phyloP scores from a whole-genome alignment of 495 filamentous ascomycete genomes.

The Hypoxylon lenormandii region DNA sequence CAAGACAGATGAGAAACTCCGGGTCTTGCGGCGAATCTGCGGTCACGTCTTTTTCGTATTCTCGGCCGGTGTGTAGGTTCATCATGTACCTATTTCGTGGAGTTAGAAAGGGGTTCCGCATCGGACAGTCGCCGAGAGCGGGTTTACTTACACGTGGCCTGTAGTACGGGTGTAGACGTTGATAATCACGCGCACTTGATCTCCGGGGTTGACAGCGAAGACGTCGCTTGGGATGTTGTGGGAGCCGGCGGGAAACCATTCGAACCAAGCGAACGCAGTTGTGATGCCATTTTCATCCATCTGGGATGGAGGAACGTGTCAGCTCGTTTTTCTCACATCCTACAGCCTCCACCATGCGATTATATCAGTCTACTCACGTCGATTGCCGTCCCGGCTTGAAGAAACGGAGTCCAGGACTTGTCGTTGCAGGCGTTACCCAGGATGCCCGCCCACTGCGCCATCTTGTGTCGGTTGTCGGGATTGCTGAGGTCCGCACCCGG shows the following conservation, averaged over 20 bases:
- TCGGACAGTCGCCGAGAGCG: neutral
- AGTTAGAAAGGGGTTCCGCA: neutral
- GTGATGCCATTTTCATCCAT: constrained; percentile 1
- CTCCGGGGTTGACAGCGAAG: constrained; percentile 7
- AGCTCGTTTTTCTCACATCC: neutral
- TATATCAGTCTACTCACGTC: neutral
- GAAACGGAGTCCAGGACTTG: neutral
- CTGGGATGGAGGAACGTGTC: neutral
- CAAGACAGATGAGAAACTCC: constrained; percentile 19
- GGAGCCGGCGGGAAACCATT: constrained; percentile 13
- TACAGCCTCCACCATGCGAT: too few relatives aligned
- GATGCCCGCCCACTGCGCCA: constrained; percentile 18
- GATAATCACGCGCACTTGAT: constrained; percentile 2
- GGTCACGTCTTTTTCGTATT: constrained; percentile 1
- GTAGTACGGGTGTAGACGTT: constrained; percentile 9
- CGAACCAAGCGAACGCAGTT: constrained; percentile 7
- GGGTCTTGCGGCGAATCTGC: constrained; percentile 16
- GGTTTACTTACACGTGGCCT: constrained; percentile 16
- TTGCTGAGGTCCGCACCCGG: neutral
- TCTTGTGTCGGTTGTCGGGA: constrained; percentile 1
- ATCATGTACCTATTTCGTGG: constrained; percentile 2
- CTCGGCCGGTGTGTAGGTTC: constrained; percentile 12
- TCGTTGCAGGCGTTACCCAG: constrained; percentile 8
- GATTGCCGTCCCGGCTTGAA: constrained; percentile 9
- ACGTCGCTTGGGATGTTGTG: neutral